Percentiles rank a stretch among this genome's conserved stretches.
Conservation (phyloP, 768 basidiomycete genomes). For the Cyclocybe cylindracea region DNA sequence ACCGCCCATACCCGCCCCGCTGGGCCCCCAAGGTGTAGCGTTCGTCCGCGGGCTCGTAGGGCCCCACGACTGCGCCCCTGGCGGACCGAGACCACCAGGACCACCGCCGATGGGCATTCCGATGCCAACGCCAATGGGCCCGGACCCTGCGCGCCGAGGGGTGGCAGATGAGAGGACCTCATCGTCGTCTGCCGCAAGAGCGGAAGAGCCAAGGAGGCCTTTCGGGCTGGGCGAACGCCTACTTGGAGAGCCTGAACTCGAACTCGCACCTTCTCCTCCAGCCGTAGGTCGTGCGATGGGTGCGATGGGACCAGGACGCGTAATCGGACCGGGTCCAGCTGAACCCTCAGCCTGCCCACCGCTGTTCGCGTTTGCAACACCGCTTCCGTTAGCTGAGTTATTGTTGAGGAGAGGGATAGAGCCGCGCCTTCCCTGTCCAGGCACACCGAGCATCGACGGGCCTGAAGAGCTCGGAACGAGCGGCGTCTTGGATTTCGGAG, state of each 20-base stretch:
- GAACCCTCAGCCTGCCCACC: slow-evolving; percentile 17
- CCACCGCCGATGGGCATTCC: slow-evolving; percentile 18
- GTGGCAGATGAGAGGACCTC: slow-evolving; percentile 61
- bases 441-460: slow-evolving; percentile 37
- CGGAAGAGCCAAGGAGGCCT: slow-evolving; percentile 73
- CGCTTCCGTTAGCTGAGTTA: too few relatives aligned
- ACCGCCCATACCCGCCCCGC: slow-evolving; percentile 27
- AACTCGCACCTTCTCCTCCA: slow-evolving; percentile 46
- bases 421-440: slow-evolving; percentile 48
- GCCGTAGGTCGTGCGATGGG: slow-evolving; percentile 69
- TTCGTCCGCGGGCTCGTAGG: slow-evolving; percentile 47
- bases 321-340: slow-evolving; percentile 59
- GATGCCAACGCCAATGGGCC: slow-evolving; percentile 17
- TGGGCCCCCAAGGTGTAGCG: slow-evolving; percentile 49
- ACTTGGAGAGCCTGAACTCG: slow-evolving; percentile 61
- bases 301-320: slow-evolving; percentile 38
- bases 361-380: too few relatives aligned
- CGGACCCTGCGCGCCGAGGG: slow-evolving; percentile 39
- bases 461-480: slow-evolving; percentile 34
- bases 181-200: slow-evolving; percentile 78
- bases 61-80: slow-evolving; percentile 49
- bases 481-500: slow-evolving; percentile 46
- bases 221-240: slow-evolving; percentile 57
- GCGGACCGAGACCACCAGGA: slow-evolving; percentile 17
- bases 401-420: slow-evolving; percentile 28